phyloP scores from a whole-genome alignment of 1,284 basidiomycete species.

The Pseudozyma sp. region DNA sequence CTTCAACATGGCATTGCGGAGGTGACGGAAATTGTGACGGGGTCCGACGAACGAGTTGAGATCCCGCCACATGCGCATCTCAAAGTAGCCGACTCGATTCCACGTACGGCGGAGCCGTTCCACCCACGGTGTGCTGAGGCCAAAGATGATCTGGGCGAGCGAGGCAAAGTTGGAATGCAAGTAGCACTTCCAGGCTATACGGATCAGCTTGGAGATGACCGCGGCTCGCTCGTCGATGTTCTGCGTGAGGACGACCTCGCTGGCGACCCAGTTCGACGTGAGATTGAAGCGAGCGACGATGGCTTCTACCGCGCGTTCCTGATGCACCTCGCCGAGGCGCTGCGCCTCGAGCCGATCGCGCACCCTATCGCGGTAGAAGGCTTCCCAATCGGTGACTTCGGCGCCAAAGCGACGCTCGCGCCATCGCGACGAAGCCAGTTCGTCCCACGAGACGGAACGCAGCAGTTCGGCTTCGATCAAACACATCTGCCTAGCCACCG shows the following conservation, averaged over 20 bases:
- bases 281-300: constrained; percentile 89
- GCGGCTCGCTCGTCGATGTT: constrained; percentile 74
- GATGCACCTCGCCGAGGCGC: constrained; percentile 61
- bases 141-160: constrained; percentile 82
- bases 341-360: constrained; percentile 76
- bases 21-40: constrained; percentile 79
- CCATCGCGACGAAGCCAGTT: constrained; percentile 75
- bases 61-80: constrained; percentile 81
- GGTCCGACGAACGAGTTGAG: constrained; percentile 78
- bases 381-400: constrained; percentile 83
- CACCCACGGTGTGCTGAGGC: constrained; percentile 80
- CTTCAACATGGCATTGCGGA: constrained; percentile 61
- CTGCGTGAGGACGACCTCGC: constrained; percentile 75
- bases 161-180: constrained; percentile 82
- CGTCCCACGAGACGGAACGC: constrained; percentile 83
- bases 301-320: constrained; percentile 69
- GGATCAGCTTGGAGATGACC: constrained; percentile 83
- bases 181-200: constrained; percentile 90
- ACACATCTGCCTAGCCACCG: constrained; percentile 81
- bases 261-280: constrained; percentile 82
- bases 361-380: constrained; percentile 80
- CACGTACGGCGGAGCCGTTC: constrained; percentile 78
- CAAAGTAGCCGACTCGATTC: constrained; percentile 78
- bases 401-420: constrained; percentile 69
- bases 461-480: constrained; percentile 90